These are phyloP conservation scores for Eimeria praecox DNA, from an alignment of 169 alveolate species.

Conservation along the genomic window DNA sequence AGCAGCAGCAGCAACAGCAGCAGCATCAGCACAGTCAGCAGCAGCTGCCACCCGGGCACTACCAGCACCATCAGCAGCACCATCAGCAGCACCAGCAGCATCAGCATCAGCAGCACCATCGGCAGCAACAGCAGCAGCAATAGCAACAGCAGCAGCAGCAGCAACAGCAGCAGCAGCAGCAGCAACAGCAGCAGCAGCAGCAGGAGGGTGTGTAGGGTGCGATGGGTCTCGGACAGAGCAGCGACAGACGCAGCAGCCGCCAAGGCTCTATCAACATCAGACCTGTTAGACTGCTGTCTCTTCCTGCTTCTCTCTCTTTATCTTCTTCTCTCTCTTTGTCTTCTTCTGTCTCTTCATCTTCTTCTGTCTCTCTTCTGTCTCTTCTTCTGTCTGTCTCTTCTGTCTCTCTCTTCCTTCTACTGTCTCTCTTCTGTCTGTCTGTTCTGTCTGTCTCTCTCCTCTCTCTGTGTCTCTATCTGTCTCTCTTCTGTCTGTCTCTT, in stretches of 20 bases:
- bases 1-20: neutral
- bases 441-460: neutral
- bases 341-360: neutral
- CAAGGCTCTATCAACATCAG: neutral
- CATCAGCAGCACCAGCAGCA: neutral
- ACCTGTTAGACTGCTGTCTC: neutral
- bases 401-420: neutral
- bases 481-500: neutral
- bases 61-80: neutral
- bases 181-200: slow-evolving; percentile 36
- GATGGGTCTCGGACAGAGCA: slow-evolving; percentile 33
- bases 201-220: neutral
- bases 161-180: slow-evolving; percentile 41
- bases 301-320: neutral
- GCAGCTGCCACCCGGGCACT: too few species aligned
- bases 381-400: too few species aligned
- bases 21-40: too few species aligned
- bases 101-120: slow-evolving; percentile 2
- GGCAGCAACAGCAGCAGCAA: neutral
- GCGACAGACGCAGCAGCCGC: slow-evolving; percentile 32
- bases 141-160: neutral
- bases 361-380: too few species aligned
- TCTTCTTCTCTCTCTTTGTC: neutral
- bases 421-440: neutral
- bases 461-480: neutral